These are phyloP conservation scores for Umbellularia californica DNA, from an alignment of 164 flowering plant species.

Conservation along the genomic window DNA sequence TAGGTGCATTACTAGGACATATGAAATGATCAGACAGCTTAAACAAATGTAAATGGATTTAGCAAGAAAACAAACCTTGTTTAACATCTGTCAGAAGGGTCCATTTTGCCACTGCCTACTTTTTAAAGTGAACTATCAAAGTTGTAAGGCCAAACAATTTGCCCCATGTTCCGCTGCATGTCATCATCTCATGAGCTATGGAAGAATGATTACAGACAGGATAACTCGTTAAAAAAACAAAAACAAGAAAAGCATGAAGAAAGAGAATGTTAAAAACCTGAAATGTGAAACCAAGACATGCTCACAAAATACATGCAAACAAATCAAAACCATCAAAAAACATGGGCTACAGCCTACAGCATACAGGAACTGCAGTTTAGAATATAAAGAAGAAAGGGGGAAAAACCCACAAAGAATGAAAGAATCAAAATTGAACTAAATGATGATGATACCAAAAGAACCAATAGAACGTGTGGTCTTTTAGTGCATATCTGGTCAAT, in stretches of 20 bases:
- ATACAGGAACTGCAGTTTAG: too few relatives aligned
- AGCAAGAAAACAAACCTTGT: background rate
- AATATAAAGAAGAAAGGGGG: too few relatives aligned
- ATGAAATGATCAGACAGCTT: background rate
- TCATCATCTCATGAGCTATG: background rate
- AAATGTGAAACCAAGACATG: background rate
- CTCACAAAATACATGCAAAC: background rate
- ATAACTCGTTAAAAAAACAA: too few relatives aligned
- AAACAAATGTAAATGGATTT: background rate
- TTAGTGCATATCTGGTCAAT: too few relatives aligned
- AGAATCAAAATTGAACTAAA: too few relatives aligned
- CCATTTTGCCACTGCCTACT: background rate
- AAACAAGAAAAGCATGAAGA: background rate
- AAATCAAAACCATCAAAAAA: background rate
- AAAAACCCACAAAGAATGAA: too few relatives aligned
- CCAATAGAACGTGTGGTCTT: too few relatives aligned
- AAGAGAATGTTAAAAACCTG: background rate
- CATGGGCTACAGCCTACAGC: too few relatives aligned
- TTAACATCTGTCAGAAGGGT: background rate
- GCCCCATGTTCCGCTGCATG: background rate
- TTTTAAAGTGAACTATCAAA: background rate
- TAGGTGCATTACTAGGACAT: background rate
- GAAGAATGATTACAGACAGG: background rate
- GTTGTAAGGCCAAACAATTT: background rate
- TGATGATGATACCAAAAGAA: too few relatives aligned